Evolutionary conservation across 139 green algal species (phyloP), one percentile per base, ranked within the genome.

Genomic region (Chlorella sp.): DNA sequence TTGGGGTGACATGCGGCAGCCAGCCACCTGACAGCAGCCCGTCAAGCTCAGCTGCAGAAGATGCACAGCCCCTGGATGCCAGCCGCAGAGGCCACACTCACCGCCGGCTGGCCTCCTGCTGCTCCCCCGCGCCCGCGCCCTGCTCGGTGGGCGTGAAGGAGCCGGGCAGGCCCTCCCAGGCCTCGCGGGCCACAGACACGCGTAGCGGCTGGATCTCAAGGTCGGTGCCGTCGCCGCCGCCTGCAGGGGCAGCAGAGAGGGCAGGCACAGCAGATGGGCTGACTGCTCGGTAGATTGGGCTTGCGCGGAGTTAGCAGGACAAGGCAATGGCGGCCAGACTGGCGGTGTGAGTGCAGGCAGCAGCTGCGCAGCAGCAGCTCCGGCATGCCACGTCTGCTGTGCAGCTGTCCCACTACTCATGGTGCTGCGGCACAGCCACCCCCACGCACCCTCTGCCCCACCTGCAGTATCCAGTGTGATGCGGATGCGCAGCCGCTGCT

Each of bases 191-290:
- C 36, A 92, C 47, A 1, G 74, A 67, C 55, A 92, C 81, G 25
- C 89, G 73, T 60, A 92, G 84, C 74, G 91, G 74, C 23, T 78
- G 71, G 13, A 92, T 64, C 25, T 92, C 89, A 17, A 92, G 36
- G 26, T 92, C 89, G 44, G 79, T 71, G 44, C 55, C 74, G 26
- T 79, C 67, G 41, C 71, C 73, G 23, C 70, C 86, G 32, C 64
- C 83, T 74, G 75, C 32, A 25, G 44, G 9, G 6, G 44, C 44
- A 51, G 44, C 44, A 9, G n/a, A n/a, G n/a, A n/a, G n/a, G n/a
- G n/a, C n/a, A n/a, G n/a, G n/a, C n/a, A n/a, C n/a, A n/a, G n/a
- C n/a, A n/a, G n/a, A n/a, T n/a, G n/a, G n/a, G n/a, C n/a, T n/a
- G n/a, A n/a, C n/a, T n/a, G n/a, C n/a, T n/a, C n/a, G n/a, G n/a